Base-by-base conservation (phyloP, 331 rosid species). In the Malus hybrid region DNA sequence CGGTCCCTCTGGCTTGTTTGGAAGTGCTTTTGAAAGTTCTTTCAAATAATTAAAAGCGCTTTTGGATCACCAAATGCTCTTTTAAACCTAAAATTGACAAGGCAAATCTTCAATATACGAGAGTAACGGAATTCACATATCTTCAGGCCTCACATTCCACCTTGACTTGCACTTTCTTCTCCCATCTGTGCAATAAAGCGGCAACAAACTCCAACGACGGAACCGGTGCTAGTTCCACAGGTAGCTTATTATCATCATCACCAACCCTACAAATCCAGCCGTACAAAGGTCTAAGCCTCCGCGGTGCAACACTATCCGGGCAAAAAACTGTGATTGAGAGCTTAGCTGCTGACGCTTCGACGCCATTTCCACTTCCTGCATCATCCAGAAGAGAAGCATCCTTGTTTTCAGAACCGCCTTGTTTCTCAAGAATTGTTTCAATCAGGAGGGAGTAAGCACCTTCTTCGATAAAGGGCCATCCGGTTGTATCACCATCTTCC, bases 261-360 rank as follows among this genome's bases (percentile, higher is more conserved):
- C 7, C 57, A 52, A 14, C 57, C 57, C 8, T 18, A 16, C n/a
- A 52, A 18, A 52, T 52, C 57, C 57, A 52, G 20, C 57, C 57
- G 1, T 52, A 16, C 57, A 15, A 52, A 52, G 57, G 57, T 13
- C 57, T 52, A 52, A 15, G 57, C 57, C 57, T 52, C 57, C n/a
- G 18, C 8, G 57, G 57, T 52, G 57, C 7, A 52, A 16, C 3
- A 52, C 20, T 5, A 16, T 52, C 57, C 6, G 3, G 3, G 20
- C 1, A 3, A 18, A 16, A 15, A 16, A 0, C 18, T 0, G 57
- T 6, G n/a, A 5, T 15, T 13, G 20, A 52, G 57, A 3, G 18
- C 20, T 6, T 18, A 16, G 20, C 20, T 52, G 57, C n/a, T 50
- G 57, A 52, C 7, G 20, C 20, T 52, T 15, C 18, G 7, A 2